Base-by-base conservation (phyloP, 768 basidiomycete genomes). In the Crassisporium funariophilum region DNA sequence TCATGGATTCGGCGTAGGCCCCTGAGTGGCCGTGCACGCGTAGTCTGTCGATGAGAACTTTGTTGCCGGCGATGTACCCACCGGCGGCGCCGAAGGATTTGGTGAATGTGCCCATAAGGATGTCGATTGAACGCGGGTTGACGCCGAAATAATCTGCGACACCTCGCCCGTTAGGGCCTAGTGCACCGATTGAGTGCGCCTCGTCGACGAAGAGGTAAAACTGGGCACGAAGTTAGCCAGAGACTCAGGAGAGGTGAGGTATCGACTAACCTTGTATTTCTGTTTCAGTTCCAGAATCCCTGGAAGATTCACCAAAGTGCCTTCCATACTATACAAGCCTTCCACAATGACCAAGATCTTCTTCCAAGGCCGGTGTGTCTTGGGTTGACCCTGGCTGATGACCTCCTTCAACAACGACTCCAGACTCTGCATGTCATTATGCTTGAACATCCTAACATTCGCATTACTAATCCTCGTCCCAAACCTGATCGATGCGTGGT, bases 81-180 rank as follows among this genome's bases (percentile, higher is more conserved):
- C 95, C 95, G 0, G 94, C 88, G 1, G 93, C 89, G 44, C 91
- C 92, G 59, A 95, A 95, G 0, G 90, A 91, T 66, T 91, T 92
- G 19, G 95, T 99, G 67, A 99, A 97, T 0, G 97, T 99, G 39
- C 97, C 97, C 97, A 99, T 99, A 52, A 97, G 81, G 52, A 99
- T 78, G 61, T 99, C 97, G 53, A 98, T 79, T 6, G 76, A 75
- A 2, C 78, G 75, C 9, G 97, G 93, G 54, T 88, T 71, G 47
- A 98, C 71, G 38, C 81, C 82, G 65, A 95, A 99, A 71, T 95
- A 99, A 63, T 99, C 95, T 41, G 86, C 83, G 7, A 99, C 88
- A 47, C 97, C 97, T 27, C 97, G 91, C 5, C 97, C 97, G 56
- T 88, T 81, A 4, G 94, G 92, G 23, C 97, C 97, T 21, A 98